Evolutionary conservation across 2,329 filamentous ascomycete genomes (phyloP).

Genomic region (Claviceps humidiphila): DNA sequence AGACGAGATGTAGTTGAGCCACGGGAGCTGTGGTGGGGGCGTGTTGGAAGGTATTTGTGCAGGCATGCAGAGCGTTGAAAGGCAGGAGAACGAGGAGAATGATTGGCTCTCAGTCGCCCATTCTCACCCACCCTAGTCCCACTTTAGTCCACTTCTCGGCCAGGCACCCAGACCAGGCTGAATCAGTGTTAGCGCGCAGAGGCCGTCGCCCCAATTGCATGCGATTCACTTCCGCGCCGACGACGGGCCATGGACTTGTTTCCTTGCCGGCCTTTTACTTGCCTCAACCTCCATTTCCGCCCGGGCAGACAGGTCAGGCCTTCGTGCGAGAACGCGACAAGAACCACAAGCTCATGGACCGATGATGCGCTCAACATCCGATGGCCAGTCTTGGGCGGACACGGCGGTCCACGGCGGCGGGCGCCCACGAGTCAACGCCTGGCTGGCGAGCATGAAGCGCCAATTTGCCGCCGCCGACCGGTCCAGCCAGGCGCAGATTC

Average conservation of each 20-base stretch:
- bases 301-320: no score
- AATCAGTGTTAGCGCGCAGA: neutral
- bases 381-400: neutral
- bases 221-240: no score
- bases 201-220: no score
- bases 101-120: neutral
- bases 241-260: no score
- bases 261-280: no score
- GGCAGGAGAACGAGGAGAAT: slow-evolving; percentile 4
- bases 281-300: no score
- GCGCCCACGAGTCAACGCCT: neutral
- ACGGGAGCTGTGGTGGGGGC: neutral
- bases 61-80: slow-evolving; percentile 1
- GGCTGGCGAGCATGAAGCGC: neutral
- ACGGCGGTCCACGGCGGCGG: no score
- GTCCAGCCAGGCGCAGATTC: neutral
- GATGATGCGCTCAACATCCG: neutral
- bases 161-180: slow-evolving; percentile 1
- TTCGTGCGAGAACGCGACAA: no score
- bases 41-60: slow-evolving; percentile 6
- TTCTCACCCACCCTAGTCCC: no score
- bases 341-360: no score
- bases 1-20: neutral
- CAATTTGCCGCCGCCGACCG: neutral
- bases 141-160: no score